Evolutionary conservation across 1,139 yeast species (phyloP), one percentile per base, ranked within the genome.

Genomic region (Blastobotrys ciferrii): DNA sequence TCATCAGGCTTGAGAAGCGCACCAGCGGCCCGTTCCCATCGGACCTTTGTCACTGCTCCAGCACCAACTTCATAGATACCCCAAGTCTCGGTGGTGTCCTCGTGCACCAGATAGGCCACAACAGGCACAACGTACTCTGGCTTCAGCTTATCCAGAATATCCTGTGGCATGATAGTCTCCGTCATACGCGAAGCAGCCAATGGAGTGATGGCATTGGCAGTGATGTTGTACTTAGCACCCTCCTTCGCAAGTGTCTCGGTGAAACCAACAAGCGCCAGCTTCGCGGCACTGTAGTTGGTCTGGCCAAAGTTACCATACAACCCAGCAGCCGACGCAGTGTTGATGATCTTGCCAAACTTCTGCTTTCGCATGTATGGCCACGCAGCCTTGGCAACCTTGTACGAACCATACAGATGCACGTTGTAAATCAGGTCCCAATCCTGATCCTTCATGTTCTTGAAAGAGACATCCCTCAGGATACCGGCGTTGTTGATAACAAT

Each of bases 101-200:
- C 88, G 63, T 86, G 92, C 4, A 89, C 74, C 62, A 92, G 75
- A 68, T 45, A 87, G 46, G 88, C 80, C 12, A 91, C 96, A 58
- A 91, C 76, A 11, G 98, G 98, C 30, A 92, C 94, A 60, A 92
- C 82, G 69, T 86, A 87, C 58, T 87, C 95, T 1, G 98, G 96
- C 46, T 83, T 79, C 62, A 92, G 77, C 65, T 80, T 81, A 64
- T 84, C 85, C 69, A 92, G 79, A 53, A 91, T 73, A 51, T 88
- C 88, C 43, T 88, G 86, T 42, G 98, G 97, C 64, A 92, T 74
- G 52, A 92, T 78, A 39, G 82, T 78, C 71, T 89, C 97, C 28
- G 98, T 92, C 97, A 92, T 89, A 74, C 97, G 82, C 41, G 96
- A 87, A 62, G 91, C 87, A 25, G 98, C 98, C 58, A 92, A 76